phyloP scores from a whole-genome alignment of 805 yeast genomes.

The Blastobotrys americana region DNA sequence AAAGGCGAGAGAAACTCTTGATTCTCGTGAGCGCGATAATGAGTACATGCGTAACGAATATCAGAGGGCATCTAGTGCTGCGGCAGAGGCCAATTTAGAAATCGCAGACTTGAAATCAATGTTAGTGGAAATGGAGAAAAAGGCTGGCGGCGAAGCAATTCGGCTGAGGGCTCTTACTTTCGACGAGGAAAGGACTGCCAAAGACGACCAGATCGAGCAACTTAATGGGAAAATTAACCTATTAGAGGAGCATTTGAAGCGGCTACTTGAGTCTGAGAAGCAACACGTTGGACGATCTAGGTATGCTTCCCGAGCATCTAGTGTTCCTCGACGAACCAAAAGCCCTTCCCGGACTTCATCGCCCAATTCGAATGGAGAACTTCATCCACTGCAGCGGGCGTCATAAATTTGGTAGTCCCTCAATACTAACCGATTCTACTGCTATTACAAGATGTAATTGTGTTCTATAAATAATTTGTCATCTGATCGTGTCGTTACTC shows the following conservation, averaged over 20 bases:
- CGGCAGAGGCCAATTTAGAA: constrained; percentile 26
- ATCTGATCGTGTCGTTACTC: no score
- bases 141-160: constrained; percentile 23
- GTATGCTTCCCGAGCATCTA: constrained; percentile 21
- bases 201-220: constrained; percentile 24
- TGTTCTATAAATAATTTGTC: no score
- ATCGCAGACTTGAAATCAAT: constrained; percentile 25
- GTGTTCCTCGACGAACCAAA: constrained; percentile 20
- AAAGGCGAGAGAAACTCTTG: constrained; percentile 38
- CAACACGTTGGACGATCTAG: constrained; percentile 17
- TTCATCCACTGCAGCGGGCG: constrained; percentile 1
- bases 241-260: constrained; percentile 28
- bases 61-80: constrained; percentile 27
- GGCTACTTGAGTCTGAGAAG: constrained; percentile 17
- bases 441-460: neutral
- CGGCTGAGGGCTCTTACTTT: constrained; percentile 23
- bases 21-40: constrained; percentile 49
- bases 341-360: constrained; percentile 6
- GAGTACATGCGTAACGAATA: constrained; percentile 41
- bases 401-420: no score
- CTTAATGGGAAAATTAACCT: constrained; percentile 23
- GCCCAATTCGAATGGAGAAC: constrained; percentile 1
- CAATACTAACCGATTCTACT: no score
- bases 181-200: constrained; percentile 25
- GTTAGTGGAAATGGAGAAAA: constrained; percentile 16